Evolutionary conservation across 2,329 filamentous ascomycete genomes (phyloP), one percentile per base, ranked within the genome.

Genomic region (Hortaea werneckii): DNA sequence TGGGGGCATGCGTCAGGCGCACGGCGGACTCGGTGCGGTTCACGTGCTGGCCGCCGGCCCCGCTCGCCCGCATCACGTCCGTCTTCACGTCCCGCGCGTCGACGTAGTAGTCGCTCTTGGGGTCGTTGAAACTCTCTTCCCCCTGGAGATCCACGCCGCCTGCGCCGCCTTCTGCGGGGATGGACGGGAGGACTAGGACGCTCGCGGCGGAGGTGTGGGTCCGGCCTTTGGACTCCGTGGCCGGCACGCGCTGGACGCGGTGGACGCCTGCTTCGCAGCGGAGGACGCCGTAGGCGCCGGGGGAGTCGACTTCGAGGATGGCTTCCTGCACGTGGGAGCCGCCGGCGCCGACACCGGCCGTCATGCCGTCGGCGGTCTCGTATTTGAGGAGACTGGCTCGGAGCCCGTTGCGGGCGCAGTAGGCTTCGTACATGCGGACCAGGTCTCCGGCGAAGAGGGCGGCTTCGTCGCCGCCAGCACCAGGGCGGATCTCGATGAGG

Each of bases 1-100:
- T 94, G 2, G 92, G 92, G 5, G 84, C 67, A 69, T 98, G 92
- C 1, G 89, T 96, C 58, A 98, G 74, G 7, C 92, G 83, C 50
- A 98, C 86, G 3, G 92, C 92, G 29, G 87, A 95, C 69, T 98
- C 92, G 0, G 92, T 98, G 65, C 90, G 95, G 70, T 98, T 98
- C 62, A 98, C 92, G 67, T 98, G 92, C 70, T 98, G 92, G 1
- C 92, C 92, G 29, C 92, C 92, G 0, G 92, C 90, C 49, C 92
- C 92, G 40, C 87, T 75, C 0, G 92, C 88, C 11, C 89, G 78
- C 89, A 96, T 95, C 50, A 88, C 87, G 62, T 98, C 92, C 13
- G 79, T 73, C 43, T 76, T 76, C 26, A 98, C 87, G 48, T 98
- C 90, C 50, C 80, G 76, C 5, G 85, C 80, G 60, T 94, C 80